Evolutionary conservation across 257 asterid species (phyloP).

Genomic region (Rubia yunnanensis): DNA sequence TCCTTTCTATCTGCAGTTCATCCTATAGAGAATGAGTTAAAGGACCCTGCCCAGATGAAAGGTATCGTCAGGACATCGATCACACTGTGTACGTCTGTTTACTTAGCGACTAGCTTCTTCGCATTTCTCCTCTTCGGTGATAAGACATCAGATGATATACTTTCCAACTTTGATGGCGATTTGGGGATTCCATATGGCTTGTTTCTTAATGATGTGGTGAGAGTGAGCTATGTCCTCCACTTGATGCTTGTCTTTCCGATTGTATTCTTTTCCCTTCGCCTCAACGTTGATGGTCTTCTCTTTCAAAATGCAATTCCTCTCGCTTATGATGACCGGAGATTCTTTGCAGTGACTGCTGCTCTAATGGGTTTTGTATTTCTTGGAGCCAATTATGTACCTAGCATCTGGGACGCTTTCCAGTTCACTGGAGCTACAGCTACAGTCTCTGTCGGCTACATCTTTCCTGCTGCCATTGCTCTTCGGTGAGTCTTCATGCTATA

Average conservation of each 20-base stretch:
- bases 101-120: slow-evolving; percentile 69
- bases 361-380: slow-evolving; percentile 60
- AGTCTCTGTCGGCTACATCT: slow-evolving; percentile 69
- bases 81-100: slow-evolving; percentile 53
- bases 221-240: slow-evolving; percentile 78
- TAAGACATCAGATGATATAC: slow-evolving; percentile 71
- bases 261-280: slow-evolving; percentile 78
- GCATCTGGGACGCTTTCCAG: slow-evolving; percentile 90
- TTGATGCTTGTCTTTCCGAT: slow-evolving; percentile 83
- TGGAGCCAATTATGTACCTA: slow-evolving; percentile 80
- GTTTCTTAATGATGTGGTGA: slow-evolving; percentile 58
- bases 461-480: slow-evolving; percentile 75
- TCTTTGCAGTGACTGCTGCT: slow-evolving; percentile 44
- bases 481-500: slow-evolving; percentile 29
- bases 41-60: slow-evolving; percentile 63
- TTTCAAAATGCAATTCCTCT: slow-evolving; percentile 63
- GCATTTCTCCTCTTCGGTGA: slow-evolving; percentile 76
- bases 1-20: slow-evolving; percentile 42
- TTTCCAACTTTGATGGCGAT: slow-evolving; percentile 79
- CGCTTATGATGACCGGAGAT: slow-evolving; percentile 54
- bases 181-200: slow-evolving; percentile 66
- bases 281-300: slow-evolving; percentile 64
- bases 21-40: slow-evolving; percentile 76
- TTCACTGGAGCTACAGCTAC: slow-evolving; percentile 95
- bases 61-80: slow-evolving; percentile 66